These are phyloP conservation scores for Ogataea siamensis DNA, from an alignment of 805 yeast species.

Conservation along the genomic window DNA sequence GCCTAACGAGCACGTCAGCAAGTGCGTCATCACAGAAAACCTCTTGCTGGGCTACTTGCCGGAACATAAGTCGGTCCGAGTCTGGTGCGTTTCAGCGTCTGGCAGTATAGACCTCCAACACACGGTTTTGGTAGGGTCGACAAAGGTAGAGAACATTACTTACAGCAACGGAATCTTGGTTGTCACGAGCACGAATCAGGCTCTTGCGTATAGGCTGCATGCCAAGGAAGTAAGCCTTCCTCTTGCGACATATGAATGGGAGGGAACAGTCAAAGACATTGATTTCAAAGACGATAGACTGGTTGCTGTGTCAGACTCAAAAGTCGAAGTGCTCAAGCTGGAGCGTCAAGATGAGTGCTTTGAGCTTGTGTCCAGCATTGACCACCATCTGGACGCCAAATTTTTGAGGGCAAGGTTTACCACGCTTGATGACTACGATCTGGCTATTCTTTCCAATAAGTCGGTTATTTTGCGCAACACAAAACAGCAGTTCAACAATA, in stretches of 20 bases:
- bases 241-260: slow-evolving; percentile 14
- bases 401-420: slow-evolving; percentile 23
- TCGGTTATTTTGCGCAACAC: slow-evolving; percentile 24
- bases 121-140: slow-evolving; percentile 14
- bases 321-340: slow-evolving; percentile 21
- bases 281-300: slow-evolving; percentile 22
- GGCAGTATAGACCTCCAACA: slow-evolving; percentile 8
- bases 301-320: slow-evolving; percentile 18
- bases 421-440: slow-evolving; percentile 15
- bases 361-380: slow-evolving; percentile 17
- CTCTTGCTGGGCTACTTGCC: slow-evolving; percentile 21
- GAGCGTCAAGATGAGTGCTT: slow-evolving; percentile 13
- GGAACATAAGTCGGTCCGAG: slow-evolving; percentile 20
- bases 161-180: slow-evolving; percentile 17
- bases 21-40: slow-evolving; percentile 12
- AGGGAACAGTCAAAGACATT: slow-evolving; percentile 14
- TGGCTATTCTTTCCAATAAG: slow-evolving; percentile 25
- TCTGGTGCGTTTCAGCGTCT: slow-evolving; percentile 22
- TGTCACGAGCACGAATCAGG: slow-evolving; percentile 14
- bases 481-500: slow-evolving; percentile 4
- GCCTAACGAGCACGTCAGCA: slow-evolving; percentile 1
- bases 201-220: slow-evolving; percentile 15
- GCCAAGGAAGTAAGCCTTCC: slow-evolving; percentile 5
- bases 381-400: slow-evolving; percentile 16
- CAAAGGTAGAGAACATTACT: slow-evolving; percentile 17